Base-by-base conservation (phyloP, 73 alveolate genomes). In the Uronychia setigera region DNA sequence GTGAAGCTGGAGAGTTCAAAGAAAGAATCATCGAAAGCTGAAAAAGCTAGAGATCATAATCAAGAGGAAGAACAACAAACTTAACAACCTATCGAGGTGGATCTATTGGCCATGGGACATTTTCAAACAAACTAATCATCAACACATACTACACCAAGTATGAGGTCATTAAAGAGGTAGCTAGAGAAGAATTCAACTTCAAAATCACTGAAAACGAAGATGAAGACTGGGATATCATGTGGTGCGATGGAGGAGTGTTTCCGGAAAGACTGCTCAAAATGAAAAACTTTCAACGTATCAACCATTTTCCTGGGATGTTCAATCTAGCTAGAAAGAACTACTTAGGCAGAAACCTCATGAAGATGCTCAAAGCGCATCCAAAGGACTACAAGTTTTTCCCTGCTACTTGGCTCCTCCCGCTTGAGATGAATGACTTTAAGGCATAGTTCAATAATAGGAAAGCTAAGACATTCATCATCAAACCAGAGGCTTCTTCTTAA, bases 231-330 rank as follows among this genome's bases (percentile, higher is more conserved):
- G 96, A 92, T 80, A 59, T 92, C 29, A 32, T 76, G 60, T 92
- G 96, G 96, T 33, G 86, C 74, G 98, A 94, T 76, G 80, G 89
- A 31, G 95, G 94, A 14, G 81, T 88, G 29, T 93, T 94, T 0
- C 88, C 94, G 1, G 98, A 94, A 32, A 81, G 82, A 58, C 77
- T 94, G 82, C 81, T 84, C 80, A 89, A 91, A 80, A 85, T 95
- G 88, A 93, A 84, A 83, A 85, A 95, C 30, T 93, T 95, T 80
- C 96, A 97, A 85, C 93, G 93, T 86, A 91, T 95, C 78, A 96
- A 96, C 83, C 99, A 97, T 80, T 97, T 95, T 80, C 98, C 98
- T 46, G 97, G 98, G 0, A 97, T 97, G 95, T 93, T 78, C 80
- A 94, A 88, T 67, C 84, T 97, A 58, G 98, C 98, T 0, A 85